Conservation (phyloP, 2,329 filamentous ascomycete species). For the Helminthosporium solani region DNA sequence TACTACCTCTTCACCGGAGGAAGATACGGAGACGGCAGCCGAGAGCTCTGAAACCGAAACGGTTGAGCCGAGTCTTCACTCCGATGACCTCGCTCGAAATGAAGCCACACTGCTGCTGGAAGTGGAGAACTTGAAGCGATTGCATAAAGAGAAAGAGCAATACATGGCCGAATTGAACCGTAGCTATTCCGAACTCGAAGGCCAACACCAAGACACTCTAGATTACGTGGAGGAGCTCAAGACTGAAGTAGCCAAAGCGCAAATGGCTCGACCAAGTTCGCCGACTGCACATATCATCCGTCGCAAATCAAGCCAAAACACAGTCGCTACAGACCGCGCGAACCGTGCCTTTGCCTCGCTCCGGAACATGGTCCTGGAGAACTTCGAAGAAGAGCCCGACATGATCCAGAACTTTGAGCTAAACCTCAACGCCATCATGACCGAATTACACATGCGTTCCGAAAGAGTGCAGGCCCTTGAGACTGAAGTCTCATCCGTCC, state of each 20-base stretch:
- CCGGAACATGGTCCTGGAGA: slow-evolving; percentile 82
- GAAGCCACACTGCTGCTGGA: slow-evolving; percentile 52
- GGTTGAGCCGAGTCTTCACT: slow-evolving; percentile 22
- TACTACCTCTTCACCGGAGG: slow-evolving; percentile 33
- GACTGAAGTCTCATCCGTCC: slow-evolving; percentile 75
- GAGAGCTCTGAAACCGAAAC: slow-evolving; percentile 63
- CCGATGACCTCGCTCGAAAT: slow-evolving; percentile 15
- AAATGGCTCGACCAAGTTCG: slow-evolving; percentile 61
- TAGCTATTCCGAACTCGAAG: slow-evolving; percentile 80
- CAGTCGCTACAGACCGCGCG: slow-evolving; percentile 84
- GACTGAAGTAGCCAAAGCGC: slow-evolving; percentile 78
- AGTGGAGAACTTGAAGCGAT: slow-evolving; percentile 66
- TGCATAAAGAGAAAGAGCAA: slow-evolving; percentile 75
- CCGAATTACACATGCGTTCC: slow-evolving; percentile 81
- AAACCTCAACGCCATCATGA: slow-evolving; percentile 87
- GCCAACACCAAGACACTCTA: slow-evolving; percentile 77
- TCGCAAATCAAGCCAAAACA: slow-evolving; percentile 87
- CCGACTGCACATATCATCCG: slow-evolving; percentile 77
- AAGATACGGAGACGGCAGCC: slow-evolving; percentile 56
- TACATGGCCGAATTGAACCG: slow-evolving; percentile 71
- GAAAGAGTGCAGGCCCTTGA: slow-evolving; percentile 91
- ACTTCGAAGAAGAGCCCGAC: slow-evolving; percentile 79
- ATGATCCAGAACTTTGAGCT: slow-evolving; percentile 89
- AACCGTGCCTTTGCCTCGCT: slow-evolving; percentile 89
- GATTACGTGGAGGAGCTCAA: slow-evolving; percentile 90